Evolutionary conservation across 768 basidiomycete genomes (phyloP), one percentile per base, ranked within the genome.

Genomic region (Tulasnella sp.): DNA sequence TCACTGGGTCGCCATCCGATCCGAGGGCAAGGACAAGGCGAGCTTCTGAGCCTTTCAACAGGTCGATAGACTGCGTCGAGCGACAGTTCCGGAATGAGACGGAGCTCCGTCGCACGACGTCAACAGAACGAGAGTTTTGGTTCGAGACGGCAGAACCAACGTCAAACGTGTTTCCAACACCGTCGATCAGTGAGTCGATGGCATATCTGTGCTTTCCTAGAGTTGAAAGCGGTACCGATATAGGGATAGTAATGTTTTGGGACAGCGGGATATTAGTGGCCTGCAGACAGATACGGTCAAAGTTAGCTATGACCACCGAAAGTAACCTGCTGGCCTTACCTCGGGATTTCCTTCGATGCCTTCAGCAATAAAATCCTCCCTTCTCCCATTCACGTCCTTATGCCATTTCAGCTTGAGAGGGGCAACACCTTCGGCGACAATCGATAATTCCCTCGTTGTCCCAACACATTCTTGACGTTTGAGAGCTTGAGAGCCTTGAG

Each of bases 181-280:
- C 79, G 64, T 96, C 93, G n/a, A 78, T 77, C 23, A 97, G 77
- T 63, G 83, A 81, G 64, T 93, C 85, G 23, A 96, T 73, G 9
- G 78, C 75, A 64, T 87, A 90, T 2, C 79, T 69, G 66, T 88
- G 81, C 36, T 74, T 77, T 2, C 87, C 88, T 7, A 81, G 73
- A 5, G 75, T 68, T 58, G 79, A 77, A 57, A 86, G 70, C 3
- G 82, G 71, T 6, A 87, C 72, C 1, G 77, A 76, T 56, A 90
- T 71, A 17, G 88, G 88, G 25, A 90, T 77, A 50, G 74, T 74
- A 29, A 89, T 70, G 31, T 77, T 72, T 61, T 83, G 80, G 5
- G 51, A 25, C 23, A 61, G 53, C 41, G 60, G 60, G 8, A 60
- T 34, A 25, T 45, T 49, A 11, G 49, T 36, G 19, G 49, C 57